Percentiles rank a stretch among this genome's conserved stretches.
Evolutionary conservation across 306 rosid genomes (phyloP).

Genomic region (Gynostemma pentaphyllum): DNA sequence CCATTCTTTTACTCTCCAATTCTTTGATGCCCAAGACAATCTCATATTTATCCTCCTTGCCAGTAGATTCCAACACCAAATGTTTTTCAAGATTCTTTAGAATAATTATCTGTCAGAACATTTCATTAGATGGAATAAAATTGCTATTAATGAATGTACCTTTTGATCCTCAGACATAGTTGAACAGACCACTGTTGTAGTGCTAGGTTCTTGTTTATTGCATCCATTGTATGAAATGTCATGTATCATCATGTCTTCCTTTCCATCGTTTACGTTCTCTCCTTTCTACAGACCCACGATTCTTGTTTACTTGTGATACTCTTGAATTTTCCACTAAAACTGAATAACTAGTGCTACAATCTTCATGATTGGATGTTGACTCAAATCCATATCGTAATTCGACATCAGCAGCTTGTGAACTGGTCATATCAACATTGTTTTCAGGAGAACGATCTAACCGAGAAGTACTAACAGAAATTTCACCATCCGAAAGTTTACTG

Average conservation of each 20-base stretch:
- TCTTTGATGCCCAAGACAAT: constrained; percentile 79
- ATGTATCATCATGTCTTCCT: constrained; percentile 65
- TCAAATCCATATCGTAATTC: constrained; percentile 66
- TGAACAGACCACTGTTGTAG: constrained; percentile 17
- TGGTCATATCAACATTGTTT: constrained; percentile 56
- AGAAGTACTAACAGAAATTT: constrained; percentile 54
- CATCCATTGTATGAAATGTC: constrained; percentile 37
- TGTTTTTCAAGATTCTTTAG: constrained; percentile 53
- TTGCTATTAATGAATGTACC: constrained; percentile 32
- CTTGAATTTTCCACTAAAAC: constrained; percentile 45
- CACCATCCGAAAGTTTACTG: constrained; percentile 72
- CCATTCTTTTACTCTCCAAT: constrained; percentile 78
- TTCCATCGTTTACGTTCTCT: constrained; percentile 93
- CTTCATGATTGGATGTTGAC: constrained; percentile 48
- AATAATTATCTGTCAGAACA: constrained; percentile 18
- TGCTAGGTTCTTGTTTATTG: constrained; percentile 44
- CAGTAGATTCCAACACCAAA: constrained; percentile 28
- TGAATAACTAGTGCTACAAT: constrained; percentile 93
- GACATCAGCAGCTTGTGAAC: constrained; percentile 45
- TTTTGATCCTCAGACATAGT: constrained; percentile 44
- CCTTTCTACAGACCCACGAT: constrained; percentile 57
- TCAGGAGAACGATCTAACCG: constrained; percentile 60
- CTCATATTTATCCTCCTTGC: constrained; percentile 62
- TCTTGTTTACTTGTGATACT: constrained; percentile 44
- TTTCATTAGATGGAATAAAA: constrained; percentile 8